phyloP scores from a whole-genome alignment of 179 eudicot species.

The Silene coronaria region DNA sequence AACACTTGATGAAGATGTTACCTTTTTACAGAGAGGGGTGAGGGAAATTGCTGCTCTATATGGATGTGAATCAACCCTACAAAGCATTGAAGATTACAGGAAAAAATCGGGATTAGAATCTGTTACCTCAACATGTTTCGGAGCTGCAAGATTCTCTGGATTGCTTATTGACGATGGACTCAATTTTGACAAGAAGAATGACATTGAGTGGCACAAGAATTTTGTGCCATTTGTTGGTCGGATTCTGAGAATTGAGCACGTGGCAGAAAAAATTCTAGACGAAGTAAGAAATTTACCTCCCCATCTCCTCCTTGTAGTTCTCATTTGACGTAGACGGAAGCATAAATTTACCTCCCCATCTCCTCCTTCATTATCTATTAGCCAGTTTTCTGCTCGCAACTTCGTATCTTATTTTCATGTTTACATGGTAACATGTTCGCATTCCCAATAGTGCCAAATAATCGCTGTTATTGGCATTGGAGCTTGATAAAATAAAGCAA shows the following conservation, averaged over 20 bases:
- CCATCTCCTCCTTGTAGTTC: not conserved
- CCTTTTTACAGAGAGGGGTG: slow-evolving; percentile 61
- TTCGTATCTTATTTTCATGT: not conserved
- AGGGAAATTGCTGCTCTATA: slow-evolving; percentile 75
- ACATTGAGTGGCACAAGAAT: slow-evolving; percentile 59
- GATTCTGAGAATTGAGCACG: slow-evolving; percentile 76
- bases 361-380: not conserved
- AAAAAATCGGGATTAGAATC: slow-evolving; percentile 45
- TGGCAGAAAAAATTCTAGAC: slow-evolving; percentile 73
- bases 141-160: slow-evolving; percentile 64
- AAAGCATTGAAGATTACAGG: slow-evolving; percentile 63
- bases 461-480: not conserved
- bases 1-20: slow-evolving; percentile 11
- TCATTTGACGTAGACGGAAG: not conserved
- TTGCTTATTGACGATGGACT: slow-evolving; percentile 87
- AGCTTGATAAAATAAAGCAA: not conserved
- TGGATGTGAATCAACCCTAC: slow-evolving; percentile 54
- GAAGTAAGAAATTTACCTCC: slow-evolving; percentile 41
- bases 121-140: slow-evolving; percentile 57
- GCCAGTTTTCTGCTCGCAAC: not conserved
- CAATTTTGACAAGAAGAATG: slow-evolving; percentile 54
- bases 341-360: too few relatives aligned
- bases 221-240: slow-evolving; percentile 71
- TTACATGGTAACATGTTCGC: not conserved
- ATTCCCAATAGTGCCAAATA: not conserved